These are phyloP conservation scores for Rachicladosporium sp. DNA, from an alignment of 2,329 filamentous ascomycete genomes.

Conservation along the genomic window DNA sequence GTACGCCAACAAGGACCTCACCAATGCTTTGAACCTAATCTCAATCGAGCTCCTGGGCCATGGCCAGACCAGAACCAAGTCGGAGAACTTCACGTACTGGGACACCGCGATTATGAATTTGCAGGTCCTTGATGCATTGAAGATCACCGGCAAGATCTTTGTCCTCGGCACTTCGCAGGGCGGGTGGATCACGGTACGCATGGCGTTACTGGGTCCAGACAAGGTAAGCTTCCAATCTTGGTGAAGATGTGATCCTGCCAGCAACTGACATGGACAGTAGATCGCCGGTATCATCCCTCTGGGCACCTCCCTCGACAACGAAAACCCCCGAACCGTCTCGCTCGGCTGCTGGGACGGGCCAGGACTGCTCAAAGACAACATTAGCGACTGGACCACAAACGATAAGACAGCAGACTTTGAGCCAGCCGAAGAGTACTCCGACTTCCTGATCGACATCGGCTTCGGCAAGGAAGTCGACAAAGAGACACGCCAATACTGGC, in stretches of 20 bases:
- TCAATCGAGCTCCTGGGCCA: slow-evolving; percentile 42
- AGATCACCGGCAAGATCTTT: slow-evolving; percentile 30
- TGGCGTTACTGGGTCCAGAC: slow-evolving; percentile 35
- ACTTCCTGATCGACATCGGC: slow-evolving; percentile 30
- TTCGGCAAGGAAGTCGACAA: slow-evolving; percentile 29
- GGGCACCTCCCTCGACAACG: slow-evolving; percentile 38
- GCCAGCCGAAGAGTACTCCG: slow-evolving; percentile 28
- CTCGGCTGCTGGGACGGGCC: slow-evolving; percentile 17
- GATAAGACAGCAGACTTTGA: slow-evolving; percentile 29
- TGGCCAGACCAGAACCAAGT: slow-evolving; percentile 31
- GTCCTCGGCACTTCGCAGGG: slow-evolving; percentile 40
- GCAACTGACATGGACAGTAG: slow-evolving; percentile 15
- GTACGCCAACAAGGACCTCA: slow-evolving; percentile 11
- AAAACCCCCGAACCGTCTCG: slow-evolving; percentile 27
- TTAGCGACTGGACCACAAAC: slow-evolving; percentile 11
- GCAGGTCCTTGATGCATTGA: slow-evolving; percentile 25
- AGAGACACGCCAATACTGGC: slow-evolving; percentile 31
- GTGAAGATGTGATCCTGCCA: not conserved
- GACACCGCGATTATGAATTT: slow-evolving; percentile 36
- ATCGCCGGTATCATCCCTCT: slow-evolving; percentile 39
- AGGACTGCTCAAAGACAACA: slow-evolving; percentile 21
- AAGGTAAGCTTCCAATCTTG: slow-evolving; percentile 22
- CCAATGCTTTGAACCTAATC: slow-evolving; percentile 31
- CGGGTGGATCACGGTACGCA: slow-evolving; percentile 37
- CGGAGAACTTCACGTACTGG: slow-evolving; percentile 41